Percentiles rank a stretch among this genome's conserved stretches.
phyloP scores from a whole-genome alignment of 2,329 filamentous ascomycete genomes.

The Chaetomiaceae sp. region DNA sequence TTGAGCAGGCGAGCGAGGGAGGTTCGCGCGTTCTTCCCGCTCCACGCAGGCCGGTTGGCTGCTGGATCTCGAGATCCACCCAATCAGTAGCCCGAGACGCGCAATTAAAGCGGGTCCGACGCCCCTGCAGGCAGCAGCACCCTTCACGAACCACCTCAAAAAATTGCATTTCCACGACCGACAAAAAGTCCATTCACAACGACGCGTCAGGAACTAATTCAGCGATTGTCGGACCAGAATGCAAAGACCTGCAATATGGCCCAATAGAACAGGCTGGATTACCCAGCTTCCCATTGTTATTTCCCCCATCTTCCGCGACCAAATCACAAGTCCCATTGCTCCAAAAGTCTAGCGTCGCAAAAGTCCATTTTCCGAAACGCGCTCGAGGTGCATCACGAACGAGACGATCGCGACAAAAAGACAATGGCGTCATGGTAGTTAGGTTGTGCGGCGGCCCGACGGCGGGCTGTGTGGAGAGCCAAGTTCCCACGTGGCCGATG shows the following conservation, averaged over 20 bases:
- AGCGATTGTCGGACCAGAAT: conserved; percentile 15
- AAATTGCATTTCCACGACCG: conserved; percentile 12
- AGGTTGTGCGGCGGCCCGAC: conserved; percentile 1
- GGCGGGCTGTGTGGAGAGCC: conserved; percentile 15
- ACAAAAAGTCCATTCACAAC: background rate
- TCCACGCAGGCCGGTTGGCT: conserved; percentile 18
- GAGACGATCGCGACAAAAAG: conserved; percentile 12
- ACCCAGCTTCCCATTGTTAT: background rate
- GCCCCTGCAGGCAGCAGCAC: conserved; percentile 24
- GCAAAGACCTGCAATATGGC: background rate
- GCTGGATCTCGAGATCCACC: conserved; percentile 2
- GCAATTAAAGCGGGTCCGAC: conserved; percentile 7
- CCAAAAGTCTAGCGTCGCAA: conserved; percentile 2
- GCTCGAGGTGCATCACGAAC: conserved; percentile 19
- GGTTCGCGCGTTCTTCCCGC: conserved; percentile 21
- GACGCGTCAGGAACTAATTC: conserved; percentile 5
- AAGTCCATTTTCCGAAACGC: conserved; percentile 15
- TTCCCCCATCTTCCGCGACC: conserved; percentile 1
- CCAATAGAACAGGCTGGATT: background rate
- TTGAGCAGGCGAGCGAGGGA: conserved; percentile 7
- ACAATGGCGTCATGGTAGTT: conserved; percentile 25
- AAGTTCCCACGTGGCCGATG: conserved; percentile 20
- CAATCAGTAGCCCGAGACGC: conserved; percentile 11
- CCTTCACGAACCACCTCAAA: conserved; percentile 23
- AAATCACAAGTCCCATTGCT: background rate